These are phyloP conservation scores for Trametes gibbosa DNA, from an alignment of 768 basidiomycete species.

Conservation along the genomic window DNA sequence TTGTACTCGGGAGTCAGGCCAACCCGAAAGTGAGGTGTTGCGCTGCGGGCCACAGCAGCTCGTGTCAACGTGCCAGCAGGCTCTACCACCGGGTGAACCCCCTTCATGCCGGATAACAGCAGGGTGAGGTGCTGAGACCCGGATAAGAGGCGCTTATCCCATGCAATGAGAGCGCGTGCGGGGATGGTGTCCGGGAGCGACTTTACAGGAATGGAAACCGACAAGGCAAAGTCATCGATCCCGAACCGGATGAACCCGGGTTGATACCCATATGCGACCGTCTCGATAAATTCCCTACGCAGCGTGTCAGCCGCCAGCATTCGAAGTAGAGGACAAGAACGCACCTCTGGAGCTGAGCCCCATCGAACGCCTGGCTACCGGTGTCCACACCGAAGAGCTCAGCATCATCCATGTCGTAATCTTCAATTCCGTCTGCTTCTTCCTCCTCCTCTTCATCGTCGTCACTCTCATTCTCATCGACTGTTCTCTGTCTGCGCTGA, in stretches of 20 bases:
- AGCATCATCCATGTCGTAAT: neutral
- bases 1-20: conserved; percentile 63
- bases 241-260: conserved; percentile 57
- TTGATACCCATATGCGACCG: conserved; percentile 53
- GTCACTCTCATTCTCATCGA: conserved; percentile 26
- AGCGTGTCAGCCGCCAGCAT: conserved; percentile 5
- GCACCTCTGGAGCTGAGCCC: conserved; percentile 22
- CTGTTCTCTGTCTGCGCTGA: conserved; percentile 3
- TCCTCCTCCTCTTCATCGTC: conserved; percentile 39
- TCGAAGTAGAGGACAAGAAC: neutral
- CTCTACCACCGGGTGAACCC: conserved; percentile 51
- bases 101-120: conserved; percentile 56
- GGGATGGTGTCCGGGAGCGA: conserved; percentile 51
- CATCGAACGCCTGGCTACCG: conserved; percentile 4
- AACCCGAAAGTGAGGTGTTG: conserved; percentile 52
- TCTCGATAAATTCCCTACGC: conserved; percentile 58
- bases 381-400: neutral
- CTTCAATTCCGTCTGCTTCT: conserved; percentile 21
- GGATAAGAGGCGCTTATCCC: conserved; percentile 65
- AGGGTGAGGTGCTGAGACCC: conserved; percentile 58
- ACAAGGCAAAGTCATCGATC: conserved; percentile 50
- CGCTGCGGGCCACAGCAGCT: conserved; percentile 35
- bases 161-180: conserved; percentile 66
- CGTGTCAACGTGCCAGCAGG: conserved; percentile 40
- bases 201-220: conserved; percentile 56